These are phyloP conservation scores for Calycina herbarum DNA, from an alignment of 2,329 filamentous ascomycete species.

Conservation along the genomic window DNA sequence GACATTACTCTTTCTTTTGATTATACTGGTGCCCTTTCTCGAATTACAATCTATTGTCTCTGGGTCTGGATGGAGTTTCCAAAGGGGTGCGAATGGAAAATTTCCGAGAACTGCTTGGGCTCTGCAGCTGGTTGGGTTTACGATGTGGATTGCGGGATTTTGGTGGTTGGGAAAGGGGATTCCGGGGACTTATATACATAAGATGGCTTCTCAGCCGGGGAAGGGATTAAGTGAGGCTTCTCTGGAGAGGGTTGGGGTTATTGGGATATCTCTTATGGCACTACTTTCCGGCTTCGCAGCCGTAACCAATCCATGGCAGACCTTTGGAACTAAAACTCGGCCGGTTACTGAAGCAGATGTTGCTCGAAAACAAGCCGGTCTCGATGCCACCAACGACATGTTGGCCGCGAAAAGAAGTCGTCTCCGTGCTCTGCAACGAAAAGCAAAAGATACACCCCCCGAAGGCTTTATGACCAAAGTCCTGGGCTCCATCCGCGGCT, in stretches of 20 bases:
- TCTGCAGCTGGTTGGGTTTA: conserved; percentile 62
- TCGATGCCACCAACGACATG: conserved; percentile 80
- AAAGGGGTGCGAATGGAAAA: conserved; percentile 55
- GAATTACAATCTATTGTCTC: conserved; percentile 63
- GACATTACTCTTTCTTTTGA: conserved; percentile 68
- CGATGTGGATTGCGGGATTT: conserved; percentile 69
- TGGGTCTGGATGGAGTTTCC: conserved; percentile 61
- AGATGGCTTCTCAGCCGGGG: conserved; percentile 42
- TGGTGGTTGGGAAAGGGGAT: conserved; percentile 73
- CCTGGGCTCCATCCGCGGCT: conserved; percentile 68
- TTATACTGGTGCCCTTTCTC: conserved; percentile 75
- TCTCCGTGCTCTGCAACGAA: conserved; percentile 68
- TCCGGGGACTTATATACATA: conserved; percentile 52
- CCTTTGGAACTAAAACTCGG: conserved; percentile 64
- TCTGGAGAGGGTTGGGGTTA: conserved; percentile 73
- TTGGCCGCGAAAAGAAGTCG: conserved; percentile 72
- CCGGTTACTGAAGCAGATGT: conserved; percentile 74
- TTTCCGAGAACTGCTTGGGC: conserved; percentile 63
- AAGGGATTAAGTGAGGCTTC: conserved; percentile 47
- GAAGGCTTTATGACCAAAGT: conserved; percentile 71
- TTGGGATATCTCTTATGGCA: conserved; percentile 84
- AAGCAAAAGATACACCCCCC: conserved; percentile 47
- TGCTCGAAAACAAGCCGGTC: conserved; percentile 72
- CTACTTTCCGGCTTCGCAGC: conserved; percentile 85
- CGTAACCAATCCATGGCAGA: conserved; percentile 86